These are phyloP conservation scores for Sorghum bicolor DNA, from an alignment of 176 grass and related monocot genomes.

Conservation along the genomic window DNA sequence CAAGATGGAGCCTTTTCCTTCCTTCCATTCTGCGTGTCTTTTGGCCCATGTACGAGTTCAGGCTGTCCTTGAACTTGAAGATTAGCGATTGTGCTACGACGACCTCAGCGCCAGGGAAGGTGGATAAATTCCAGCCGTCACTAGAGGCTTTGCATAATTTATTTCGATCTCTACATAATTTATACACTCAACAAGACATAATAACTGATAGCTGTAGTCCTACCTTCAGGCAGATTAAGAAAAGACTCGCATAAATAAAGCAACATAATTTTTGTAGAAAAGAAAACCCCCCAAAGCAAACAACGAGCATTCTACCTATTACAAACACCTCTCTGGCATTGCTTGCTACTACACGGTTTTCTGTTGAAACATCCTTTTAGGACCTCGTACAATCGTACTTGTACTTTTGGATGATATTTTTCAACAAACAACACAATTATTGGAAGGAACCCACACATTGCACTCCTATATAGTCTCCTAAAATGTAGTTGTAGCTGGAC, in stretches of 20 bases:
- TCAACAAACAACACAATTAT: neutral
- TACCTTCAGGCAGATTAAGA: too few species aligned
- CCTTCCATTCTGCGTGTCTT: neutral
- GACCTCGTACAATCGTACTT: neutral
- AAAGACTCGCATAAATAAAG: too few species aligned
- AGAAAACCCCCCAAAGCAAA: too few species aligned
- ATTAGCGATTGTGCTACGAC: too few species aligned
- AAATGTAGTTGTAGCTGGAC: neutral
- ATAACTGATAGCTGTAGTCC: too few species aligned
- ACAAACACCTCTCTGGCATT: neutral
- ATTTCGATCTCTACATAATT: too few species aligned
- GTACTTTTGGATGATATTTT: neutral
- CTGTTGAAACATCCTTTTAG: slow-evolving; percentile 9
- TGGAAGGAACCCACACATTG: neutral
- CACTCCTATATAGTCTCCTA: too few species aligned
- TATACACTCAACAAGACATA: too few species aligned
- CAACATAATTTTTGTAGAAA: too few species aligned
- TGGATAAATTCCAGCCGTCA: too few species aligned
- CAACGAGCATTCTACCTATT: neutral
- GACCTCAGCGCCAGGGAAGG: too few species aligned
- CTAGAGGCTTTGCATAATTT: neutral
- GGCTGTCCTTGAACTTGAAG: neutral
- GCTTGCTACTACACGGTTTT: neutral
- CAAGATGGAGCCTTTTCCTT: neutral
- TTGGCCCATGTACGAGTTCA: neutral